These are phyloP conservation scores for Porogramme epimiltina DNA, from an alignment of 1,284 basidiomycete genomes.

Conservation along the genomic window DNA sequence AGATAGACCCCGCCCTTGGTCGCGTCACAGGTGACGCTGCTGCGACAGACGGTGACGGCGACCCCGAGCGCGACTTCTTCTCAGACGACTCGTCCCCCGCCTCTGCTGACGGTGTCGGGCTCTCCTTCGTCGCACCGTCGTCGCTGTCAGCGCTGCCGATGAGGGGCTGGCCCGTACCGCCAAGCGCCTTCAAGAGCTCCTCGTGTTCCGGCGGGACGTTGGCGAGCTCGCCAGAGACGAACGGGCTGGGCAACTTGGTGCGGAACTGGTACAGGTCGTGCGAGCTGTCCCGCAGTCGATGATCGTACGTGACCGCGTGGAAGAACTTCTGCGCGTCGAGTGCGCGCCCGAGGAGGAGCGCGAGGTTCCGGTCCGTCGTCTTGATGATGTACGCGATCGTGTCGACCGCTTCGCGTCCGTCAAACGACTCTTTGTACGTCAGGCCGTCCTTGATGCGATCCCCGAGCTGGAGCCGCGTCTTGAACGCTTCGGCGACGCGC, in stretches of 20 bases:
- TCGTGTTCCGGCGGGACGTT: slow-evolving; percentile 39
- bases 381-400: slow-evolving; percentile 98
- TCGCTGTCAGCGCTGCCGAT: slow-evolving; percentile 23
- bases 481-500: slow-evolving; percentile 92
- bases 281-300: slow-evolving; percentile 88
- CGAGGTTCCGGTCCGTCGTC: slow-evolving; percentile 96
- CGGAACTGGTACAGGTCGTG: slow-evolving; percentile 94
- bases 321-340: slow-evolving; percentile 99
- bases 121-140: slow-evolving; percentile 29
- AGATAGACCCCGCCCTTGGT: slow-evolving; percentile 46
- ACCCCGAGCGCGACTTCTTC: slow-evolving; percentile 37
- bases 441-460: slow-evolving; percentile 94
- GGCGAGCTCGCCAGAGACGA: slow-evolving; percentile 75
- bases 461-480: slow-evolving; percentile 72
- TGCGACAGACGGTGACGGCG: slow-evolving; percentile 39
- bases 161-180: slow-evolving; percentile 17
- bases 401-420: slow-evolving; percentile 95
- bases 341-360: slow-evolving; percentile 90
- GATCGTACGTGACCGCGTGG: slow-evolving; percentile 99
- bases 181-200: slow-evolving; percentile 28
- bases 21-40: slow-evolving; percentile 32
- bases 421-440: slow-evolving; percentile 95
- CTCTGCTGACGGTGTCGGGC: slow-evolving; percentile 41
- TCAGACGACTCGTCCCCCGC: slow-evolving; percentile 42
- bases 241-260: slow-evolving; percentile 73